These are phyloP conservation scores for Dendrobium chrysotoxum DNA, from an alignment of 106 monocot species.

Conservation along the genomic window DNA sequence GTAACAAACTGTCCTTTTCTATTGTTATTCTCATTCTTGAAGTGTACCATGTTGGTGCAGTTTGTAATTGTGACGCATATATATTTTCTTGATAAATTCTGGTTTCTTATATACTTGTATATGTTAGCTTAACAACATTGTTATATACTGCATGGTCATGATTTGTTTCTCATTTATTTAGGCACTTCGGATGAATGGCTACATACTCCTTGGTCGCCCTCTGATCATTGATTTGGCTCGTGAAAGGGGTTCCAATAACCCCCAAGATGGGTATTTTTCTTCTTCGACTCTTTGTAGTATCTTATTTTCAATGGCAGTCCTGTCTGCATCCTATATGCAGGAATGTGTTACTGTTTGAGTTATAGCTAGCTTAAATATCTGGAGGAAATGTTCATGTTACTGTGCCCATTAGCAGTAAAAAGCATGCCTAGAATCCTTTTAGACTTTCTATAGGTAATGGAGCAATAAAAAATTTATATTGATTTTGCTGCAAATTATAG, in stretches of 20 bases:
- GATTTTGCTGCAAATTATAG: conserved; percentile 12
- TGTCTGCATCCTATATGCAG: background rate
- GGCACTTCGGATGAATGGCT: conserved; percentile 62
- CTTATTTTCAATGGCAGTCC: background rate
- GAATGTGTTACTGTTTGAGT: background rate
- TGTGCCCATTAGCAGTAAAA: background rate
- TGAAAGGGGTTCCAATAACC: conserved; percentile 47
- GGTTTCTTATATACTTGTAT: background rate
- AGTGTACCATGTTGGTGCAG: background rate
- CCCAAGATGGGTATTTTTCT: conserved; percentile 34
- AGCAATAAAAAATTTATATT: background rate
- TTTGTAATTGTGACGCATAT: too few species aligned
- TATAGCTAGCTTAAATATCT: background rate
- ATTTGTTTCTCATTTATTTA: conserved; percentile 7
- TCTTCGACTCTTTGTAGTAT: background rate
- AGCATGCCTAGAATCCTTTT: background rate
- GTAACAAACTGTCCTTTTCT: background rate
- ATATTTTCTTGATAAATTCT: too few species aligned
- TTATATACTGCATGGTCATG: background rate
- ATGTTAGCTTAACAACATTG: background rate
- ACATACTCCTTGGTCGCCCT: conserved; percentile 46
- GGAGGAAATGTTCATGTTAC: background rate
- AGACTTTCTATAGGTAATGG: background rate
- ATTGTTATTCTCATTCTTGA: background rate
- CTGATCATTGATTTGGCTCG: conserved; percentile 51